Evolutionary conservation across 768 basidiomycete genomes (phyloP), one percentile per base, ranked within the genome.

Genomic region (Tubosaeta sp.): DNA sequence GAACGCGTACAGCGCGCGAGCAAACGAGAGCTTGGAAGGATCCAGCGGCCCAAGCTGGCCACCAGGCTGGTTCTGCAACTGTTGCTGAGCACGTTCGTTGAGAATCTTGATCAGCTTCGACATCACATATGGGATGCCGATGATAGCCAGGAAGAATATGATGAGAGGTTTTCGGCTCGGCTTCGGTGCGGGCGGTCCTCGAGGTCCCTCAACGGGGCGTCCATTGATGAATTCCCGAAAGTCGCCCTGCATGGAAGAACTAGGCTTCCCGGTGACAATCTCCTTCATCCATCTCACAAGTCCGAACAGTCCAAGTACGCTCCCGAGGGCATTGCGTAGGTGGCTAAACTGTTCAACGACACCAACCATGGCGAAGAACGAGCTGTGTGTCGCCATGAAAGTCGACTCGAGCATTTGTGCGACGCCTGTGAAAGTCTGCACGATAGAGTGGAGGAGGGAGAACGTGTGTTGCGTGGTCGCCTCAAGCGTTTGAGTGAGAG

Each of bases 351-450:
- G 96, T 63, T 99, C 96, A 34, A 94, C 79, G 40, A 99, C 95
- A 55, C 92, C 90, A 45, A 94, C 92, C 86, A 95, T 93, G 50
- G 93, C 92, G 67, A 94, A 95, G 71, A 95, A 95, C 9, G 85
- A 88, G 1, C 90, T 92, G 68, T 95, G 93, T 0, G 93, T 95
- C 3, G 95, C 95, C 86, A 97, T 90, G 71, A 95, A 97, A 6
- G 95, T 98, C 30, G 83, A 86, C 69, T 98, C 95, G 64, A 99
- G 85, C 84, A 99, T 94, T 67, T 98, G 95, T 0, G 95, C 87
- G 55, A 99, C 85, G 21, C 94, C 94, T 0, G 84, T 78, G 71
- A 98, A 95, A 4, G 94, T 96, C 61, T 92, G 90, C 40, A 99
- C 95, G 65, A 99, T 87, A 11, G 89, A 90, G 59, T 97, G 94